Percentiles rank a stretch among this genome's conserved stretches.
Conservation (phyloP, 2,329 filamentous ascomycete genomes). For the Fusarium penzigii region DNA sequence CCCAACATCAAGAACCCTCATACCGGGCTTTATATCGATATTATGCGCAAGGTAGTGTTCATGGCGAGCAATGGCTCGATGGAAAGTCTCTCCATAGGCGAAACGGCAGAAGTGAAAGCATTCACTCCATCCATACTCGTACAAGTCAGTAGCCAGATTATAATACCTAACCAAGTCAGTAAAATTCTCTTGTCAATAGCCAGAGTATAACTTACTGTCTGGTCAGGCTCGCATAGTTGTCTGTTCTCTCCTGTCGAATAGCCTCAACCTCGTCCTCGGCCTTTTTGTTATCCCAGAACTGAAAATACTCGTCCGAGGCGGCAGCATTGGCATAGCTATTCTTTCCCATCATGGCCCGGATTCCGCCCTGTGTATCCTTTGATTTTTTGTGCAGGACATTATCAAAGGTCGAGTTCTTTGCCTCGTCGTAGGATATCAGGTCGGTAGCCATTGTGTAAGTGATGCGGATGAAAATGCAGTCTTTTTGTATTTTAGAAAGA, state of each 20-base stretch:
- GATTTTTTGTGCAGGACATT: slow-evolving; percentile 74
- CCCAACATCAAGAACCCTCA: slow-evolving; percentile 90
- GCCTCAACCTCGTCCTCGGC: slow-evolving; percentile 75
- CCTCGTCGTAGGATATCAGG: slow-evolving; percentile 76
- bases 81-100: slow-evolving; percentile 78
- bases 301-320: slow-evolving; percentile 84
- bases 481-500: background rate
- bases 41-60: slow-evolving; percentile 92
- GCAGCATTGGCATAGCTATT: slow-evolving; percentile 69
- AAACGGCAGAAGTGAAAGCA: slow-evolving; percentile 97
- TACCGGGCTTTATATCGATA: slow-evolving; percentile 77
- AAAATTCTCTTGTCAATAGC: accelerated
- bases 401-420: slow-evolving; percentile 82
- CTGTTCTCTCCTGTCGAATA: slow-evolving; percentile 64
- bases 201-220: slow-evolving; percentile 64
- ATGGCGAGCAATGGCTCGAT: slow-evolving; percentile 86
- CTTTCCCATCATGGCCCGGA: slow-evolving; percentile 81
- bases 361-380: slow-evolving; percentile 64
- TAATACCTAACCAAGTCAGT: slow-evolving; percentile 65
- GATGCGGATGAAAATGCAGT: background rate
- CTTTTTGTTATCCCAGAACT: slow-evolving; percentile 84
- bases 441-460: slow-evolving; percentile 28
- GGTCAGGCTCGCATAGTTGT: slow-evolving; percentile 85
- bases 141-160: slow-evolving; percentile 86
- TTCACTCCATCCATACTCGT: slow-evolving; percentile 92